Evolutionary conservation across 352 stramenopile species (phyloP), one percentile per base, ranked within the genome.

Genomic region (Pythium dissimile): DNA sequence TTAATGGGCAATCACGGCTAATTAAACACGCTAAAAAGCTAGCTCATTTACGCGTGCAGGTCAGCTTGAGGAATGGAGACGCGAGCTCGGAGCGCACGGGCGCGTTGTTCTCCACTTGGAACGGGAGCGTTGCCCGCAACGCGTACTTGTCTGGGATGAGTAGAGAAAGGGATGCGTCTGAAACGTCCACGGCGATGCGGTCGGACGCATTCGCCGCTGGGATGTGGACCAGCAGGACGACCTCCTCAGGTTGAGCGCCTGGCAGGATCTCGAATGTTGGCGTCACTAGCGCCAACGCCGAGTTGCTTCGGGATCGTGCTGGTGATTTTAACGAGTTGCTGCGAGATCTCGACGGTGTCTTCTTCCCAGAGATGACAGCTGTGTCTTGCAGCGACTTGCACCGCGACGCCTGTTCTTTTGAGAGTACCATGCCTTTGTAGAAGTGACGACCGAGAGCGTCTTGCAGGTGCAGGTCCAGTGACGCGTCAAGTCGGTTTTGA

Each of bases 391-490:
- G 48, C 0, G 64, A 66, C 49, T 81, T 83, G 64, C 64, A 86
- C 2, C 72, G 59, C 27, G 79, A 67, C 1, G 77, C 82, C 41
- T 92, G 79, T 20, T 87, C 77, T 26, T 85, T 86, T 3, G 79
- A 81, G 5, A 88, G 63, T 20, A 90, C 69, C 59, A 80, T 83
- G 3, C 72, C 75, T 23, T 77, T 72, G 53, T 76, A 77, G 26
- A 84, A 92, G 53, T 88, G 67, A 1, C 81, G 71, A 15, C 77
- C 69, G 20, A 89, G 50, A 2, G 60, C 53, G 54, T 92, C 82
- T 16, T 79, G 12, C 11, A 90, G 53, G 46, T 86, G 72, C 1
- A 88, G 61, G 21, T 85, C 64, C 3, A 85, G 43, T 4, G 85
- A 70, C 0, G 52, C 63, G 42, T 87, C 72, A 3, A 89, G 52